Percentiles rank a stretch among this genome's conserved stretches.
phyloP scores from a whole-genome alignment of 108 stramenopile species.

The Mediolabrus comicus region DNA sequence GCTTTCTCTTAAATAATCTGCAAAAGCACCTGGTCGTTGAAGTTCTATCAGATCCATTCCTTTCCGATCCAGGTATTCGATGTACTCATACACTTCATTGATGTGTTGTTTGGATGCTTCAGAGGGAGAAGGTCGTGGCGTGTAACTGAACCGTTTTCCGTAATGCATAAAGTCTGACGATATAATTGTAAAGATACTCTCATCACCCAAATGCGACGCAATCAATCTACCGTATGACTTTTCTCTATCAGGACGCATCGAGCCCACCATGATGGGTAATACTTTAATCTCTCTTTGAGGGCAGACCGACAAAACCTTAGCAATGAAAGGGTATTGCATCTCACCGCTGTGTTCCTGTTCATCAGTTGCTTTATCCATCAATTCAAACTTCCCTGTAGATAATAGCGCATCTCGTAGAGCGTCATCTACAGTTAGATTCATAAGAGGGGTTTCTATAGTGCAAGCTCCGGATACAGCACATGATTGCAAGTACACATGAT shows the following conservation, averaged over 20 bases:
- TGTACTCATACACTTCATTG: constrained; percentile 50
- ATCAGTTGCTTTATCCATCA: constrained; percentile 64
- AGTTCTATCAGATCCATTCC: constrained; percentile 78
- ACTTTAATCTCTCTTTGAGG: constrained; percentile 40
- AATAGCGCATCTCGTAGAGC: constrained; percentile 61
- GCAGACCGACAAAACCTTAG: constrained; percentile 44
- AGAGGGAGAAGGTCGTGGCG: constrained; percentile 25
- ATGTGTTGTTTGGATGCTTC: constrained; percentile 6
- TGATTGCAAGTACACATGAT: constrained; percentile 82
- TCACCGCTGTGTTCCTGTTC: constrained; percentile 85
- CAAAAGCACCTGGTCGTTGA: constrained; percentile 84
- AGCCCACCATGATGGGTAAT: constrained; percentile 83
- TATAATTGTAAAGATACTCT: constrained; percentile 60
- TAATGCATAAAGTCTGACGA: constrained; percentile 86
- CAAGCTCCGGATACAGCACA: constrained; percentile 68
- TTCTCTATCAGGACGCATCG: constrained; percentile 49
- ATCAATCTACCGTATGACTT: constrained; percentile 57
- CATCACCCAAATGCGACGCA: constrained; percentile 55
- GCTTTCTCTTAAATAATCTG: constrained; percentile 71
- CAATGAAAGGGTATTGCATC: constrained; percentile 88
- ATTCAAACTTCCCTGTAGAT: constrained; percentile 41
- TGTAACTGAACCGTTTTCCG: constrained; percentile 39
- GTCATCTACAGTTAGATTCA: constrained; percentile 64
- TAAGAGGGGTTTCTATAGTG: constrained; percentile 70
- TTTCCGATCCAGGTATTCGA: constrained; percentile 67